These are phyloP conservation scores for Linum tenue DNA, from an alignment of 345 rosid species.

Conservation along the genomic window DNA sequence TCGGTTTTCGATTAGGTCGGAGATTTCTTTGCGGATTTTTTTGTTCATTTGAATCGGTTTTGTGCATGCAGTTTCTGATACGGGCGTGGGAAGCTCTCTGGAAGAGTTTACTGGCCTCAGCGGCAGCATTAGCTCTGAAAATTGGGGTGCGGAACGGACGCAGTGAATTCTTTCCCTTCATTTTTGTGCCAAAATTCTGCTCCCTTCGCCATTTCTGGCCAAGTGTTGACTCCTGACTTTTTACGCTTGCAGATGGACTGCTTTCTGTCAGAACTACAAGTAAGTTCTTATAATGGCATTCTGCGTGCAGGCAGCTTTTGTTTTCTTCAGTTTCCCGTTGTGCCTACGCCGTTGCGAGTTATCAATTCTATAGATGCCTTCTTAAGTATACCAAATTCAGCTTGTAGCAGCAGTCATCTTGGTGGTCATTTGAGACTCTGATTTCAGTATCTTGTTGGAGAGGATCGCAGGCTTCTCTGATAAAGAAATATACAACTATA, in stretches of 20 bases:
- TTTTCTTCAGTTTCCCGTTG: neutral
- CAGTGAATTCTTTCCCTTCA: neutral
- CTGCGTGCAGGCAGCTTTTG: neutral
- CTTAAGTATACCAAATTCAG: neutral
- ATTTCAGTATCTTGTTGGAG: neutral
- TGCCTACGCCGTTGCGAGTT: neutral
- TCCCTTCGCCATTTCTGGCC: neutral
- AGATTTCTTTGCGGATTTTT: neutral
- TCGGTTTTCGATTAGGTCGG: too few species aligned
- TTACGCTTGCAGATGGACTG: conserved; percentile 60
- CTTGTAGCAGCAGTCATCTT: neutral
- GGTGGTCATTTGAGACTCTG: neutral
- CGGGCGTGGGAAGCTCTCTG: conserved; percentile 54
- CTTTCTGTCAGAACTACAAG: conserved; percentile 68
- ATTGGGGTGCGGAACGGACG: conserved; percentile 39
- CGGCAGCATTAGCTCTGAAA: conserved; percentile 24
- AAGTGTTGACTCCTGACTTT: neutral
- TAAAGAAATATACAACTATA: conserved; percentile 42
- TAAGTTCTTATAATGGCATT: conserved; percentile 25
- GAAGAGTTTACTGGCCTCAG: conserved; percentile 48
- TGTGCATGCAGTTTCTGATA: conserved; percentile 60
- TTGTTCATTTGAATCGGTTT: neutral
- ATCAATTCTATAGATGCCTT: neutral
- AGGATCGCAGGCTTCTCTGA: conserved; percentile 47
- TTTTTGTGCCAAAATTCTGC: conserved; percentile 2